Conservation (phyloP, 2,329 filamentous ascomycete genomes). For the Colletotrichum kahawae region DNA sequence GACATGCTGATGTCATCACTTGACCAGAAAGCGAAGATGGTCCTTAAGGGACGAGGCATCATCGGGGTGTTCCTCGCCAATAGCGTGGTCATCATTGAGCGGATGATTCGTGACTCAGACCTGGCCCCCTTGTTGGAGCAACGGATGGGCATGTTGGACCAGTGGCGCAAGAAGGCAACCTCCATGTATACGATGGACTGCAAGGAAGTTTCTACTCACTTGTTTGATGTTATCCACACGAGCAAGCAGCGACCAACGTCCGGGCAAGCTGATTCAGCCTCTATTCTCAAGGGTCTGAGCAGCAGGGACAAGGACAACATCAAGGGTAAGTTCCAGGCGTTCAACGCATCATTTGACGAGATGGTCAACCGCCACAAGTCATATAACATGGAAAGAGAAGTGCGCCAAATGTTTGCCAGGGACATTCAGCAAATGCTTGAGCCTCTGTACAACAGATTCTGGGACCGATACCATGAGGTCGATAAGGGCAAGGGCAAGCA, state of each 20-base stretch:
- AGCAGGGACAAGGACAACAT: slow-evolving; percentile 96
- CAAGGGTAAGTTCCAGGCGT: slow-evolving; percentile 93
- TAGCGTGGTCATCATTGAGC: slow-evolving; percentile 81
- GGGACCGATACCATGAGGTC: slow-evolving; percentile 95
- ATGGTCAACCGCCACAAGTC: slow-evolving; percentile 82
- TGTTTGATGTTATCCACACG: slow-evolving; percentile 93
- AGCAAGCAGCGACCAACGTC: slow-evolving; percentile 78
- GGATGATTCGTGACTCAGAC: slow-evolving; percentile 82
- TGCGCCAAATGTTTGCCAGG: slow-evolving; percentile 77
- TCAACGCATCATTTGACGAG: slow-evolving; percentile 91
- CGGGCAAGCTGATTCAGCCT: slow-evolving; percentile 78
- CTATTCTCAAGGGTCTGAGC: slow-evolving; percentile 81
- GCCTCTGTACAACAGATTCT: slow-evolving; percentile 93
- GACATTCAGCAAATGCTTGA: slow-evolving; percentile 93
- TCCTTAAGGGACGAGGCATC: slow-evolving; percentile 79
- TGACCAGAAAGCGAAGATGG: slow-evolving; percentile 72
- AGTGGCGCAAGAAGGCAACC: slow-evolving; percentile 87
- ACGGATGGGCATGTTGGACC: slow-evolving; percentile 72
- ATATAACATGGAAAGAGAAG: slow-evolving; percentile 90
- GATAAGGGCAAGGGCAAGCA: slow-evolving; percentile 99
- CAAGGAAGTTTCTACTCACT: slow-evolving; percentile 83
- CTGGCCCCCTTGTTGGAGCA: slow-evolving; percentile 73
- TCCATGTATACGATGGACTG: slow-evolving; percentile 84
- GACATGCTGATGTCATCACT: slow-evolving; percentile 79
- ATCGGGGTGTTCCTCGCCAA: slow-evolving; percentile 93